Percentiles rank a stretch among this genome's conserved stretches.
phyloP scores from a whole-genome alignment of 2,329 filamentous ascomycete species.

The Elsinoe fawcettii region DNA sequence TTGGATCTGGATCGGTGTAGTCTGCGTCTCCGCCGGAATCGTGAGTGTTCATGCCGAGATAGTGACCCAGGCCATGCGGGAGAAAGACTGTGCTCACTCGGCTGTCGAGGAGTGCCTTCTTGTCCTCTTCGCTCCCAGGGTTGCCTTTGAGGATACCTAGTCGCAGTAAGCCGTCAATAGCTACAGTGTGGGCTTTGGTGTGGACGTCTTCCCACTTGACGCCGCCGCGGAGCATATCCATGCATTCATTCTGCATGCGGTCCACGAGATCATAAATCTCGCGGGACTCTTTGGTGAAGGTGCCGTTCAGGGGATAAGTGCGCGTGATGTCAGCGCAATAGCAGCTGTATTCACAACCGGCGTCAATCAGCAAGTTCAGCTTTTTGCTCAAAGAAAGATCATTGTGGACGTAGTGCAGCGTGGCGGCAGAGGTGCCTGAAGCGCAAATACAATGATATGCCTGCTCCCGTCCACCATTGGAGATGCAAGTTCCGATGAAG shows the following conservation, averaged over 20 bases:
- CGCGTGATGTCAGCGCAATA: slow-evolving; percentile 62
- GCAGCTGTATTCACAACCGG: slow-evolving; percentile 53
- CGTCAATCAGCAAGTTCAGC: slow-evolving; percentile 75
- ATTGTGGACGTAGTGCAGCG: slow-evolving; percentile 81
- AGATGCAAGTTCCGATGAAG: slow-evolving; percentile 70
- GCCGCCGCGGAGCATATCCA: slow-evolving; percentile 62
- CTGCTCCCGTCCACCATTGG: slow-evolving; percentile 69
- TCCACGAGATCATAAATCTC: slow-evolving; percentile 59
- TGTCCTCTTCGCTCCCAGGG: slow-evolving; percentile 34
- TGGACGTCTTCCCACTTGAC: slow-evolving; percentile 78
- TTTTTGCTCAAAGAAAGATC: slow-evolving; percentile 61
- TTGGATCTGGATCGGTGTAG: slow-evolving; percentile 61
- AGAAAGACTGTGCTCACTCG: slow-evolving; percentile 44
- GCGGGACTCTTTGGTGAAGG: slow-evolving; percentile 61
- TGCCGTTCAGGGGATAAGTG: slow-evolving; percentile 72
- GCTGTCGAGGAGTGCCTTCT: slow-evolving; percentile 39
- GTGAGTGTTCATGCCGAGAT: slow-evolving; percentile 47
- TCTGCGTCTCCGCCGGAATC: slow-evolving; percentile 43
- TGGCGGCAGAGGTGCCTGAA: slow-evolving; percentile 69
- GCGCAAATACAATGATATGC: slow-evolving; percentile 85
- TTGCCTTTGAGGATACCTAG: slow-evolving; percentile 67
- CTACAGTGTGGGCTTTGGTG: slow-evolving; percentile 67
- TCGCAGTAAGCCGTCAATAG: slow-evolving; percentile 67
- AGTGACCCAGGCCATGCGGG: slow-evolving; percentile 45
- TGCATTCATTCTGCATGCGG: slow-evolving; percentile 77